phyloP scores from a whole-genome alignment of 768 basidiomycete species.

The Lactarius quietus region DNA sequence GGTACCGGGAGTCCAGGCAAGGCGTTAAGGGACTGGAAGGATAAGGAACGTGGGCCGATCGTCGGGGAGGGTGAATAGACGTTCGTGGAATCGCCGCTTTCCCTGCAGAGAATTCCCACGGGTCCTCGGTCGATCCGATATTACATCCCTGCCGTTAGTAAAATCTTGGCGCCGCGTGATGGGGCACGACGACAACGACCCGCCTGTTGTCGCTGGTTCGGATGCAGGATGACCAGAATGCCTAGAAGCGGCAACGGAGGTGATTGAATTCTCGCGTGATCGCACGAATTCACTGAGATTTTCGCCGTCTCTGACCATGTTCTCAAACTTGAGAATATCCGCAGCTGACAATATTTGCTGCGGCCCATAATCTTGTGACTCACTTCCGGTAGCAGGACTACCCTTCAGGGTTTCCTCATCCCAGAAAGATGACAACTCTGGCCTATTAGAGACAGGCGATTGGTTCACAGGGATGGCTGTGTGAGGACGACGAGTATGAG shows the following conservation, averaged over 20 bases:
- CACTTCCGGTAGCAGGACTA: slow-evolving; percentile 37
- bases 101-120: slow-evolving; percentile 12
- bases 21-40: slow-evolving; percentile 34
- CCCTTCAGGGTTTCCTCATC: slow-evolving; percentile 42
- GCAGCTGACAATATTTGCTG: slow-evolving; percentile 67
- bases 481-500: slow-evolving; percentile 9
- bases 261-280: slow-evolving; percentile 15
- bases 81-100: background rate
- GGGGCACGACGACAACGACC: slow-evolving; percentile 9
- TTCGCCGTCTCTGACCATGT: slow-evolving; percentile 39
- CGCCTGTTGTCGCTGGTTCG: background rate
- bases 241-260: slow-evolving; percentile 18
- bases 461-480: background rate
- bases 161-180: slow-evolving; percentile 4
- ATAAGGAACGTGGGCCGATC: slow-evolving; percentile 5
- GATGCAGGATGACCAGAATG: background rate
- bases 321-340: slow-evolving; percentile 60
- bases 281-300: slow-evolving; percentile 15
- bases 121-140: slow-evolving; percentile 1
- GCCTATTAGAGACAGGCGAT: background rate
- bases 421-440: slow-evolving; percentile 40
- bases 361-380: slow-evolving; percentile 47
- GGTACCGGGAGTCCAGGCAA: slow-evolving; percentile 47
- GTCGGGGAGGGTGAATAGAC: slow-evolving; percentile 3
- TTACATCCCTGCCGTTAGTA: background rate